phyloP scores from a whole-genome alignment of 441 rosid genomes.

The Capsella rubella region DNA sequence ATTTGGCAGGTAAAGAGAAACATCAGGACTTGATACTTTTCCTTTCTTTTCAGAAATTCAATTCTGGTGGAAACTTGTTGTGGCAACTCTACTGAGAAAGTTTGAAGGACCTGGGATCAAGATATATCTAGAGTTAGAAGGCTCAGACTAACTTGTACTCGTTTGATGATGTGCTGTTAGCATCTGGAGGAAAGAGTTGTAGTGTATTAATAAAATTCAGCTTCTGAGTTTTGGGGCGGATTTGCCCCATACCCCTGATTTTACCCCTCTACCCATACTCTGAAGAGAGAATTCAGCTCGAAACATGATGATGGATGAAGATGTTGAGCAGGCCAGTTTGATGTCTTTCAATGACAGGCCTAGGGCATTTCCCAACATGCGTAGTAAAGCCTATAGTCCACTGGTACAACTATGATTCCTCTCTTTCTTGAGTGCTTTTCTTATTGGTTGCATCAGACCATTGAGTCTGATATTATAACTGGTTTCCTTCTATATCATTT shows the following conservation, averaged over 20 bases:
- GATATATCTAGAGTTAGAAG: slow-evolving; percentile 22
- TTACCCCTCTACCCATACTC: slow-evolving; percentile 51
- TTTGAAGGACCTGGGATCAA: slow-evolving; percentile 41
- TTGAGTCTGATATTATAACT: not conserved
- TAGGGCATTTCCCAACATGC: slow-evolving; percentile 93
- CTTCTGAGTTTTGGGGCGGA: slow-evolving; percentile 71
- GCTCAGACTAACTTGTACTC: slow-evolving; percentile 17
- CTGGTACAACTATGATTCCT: slow-evolving; percentile 52
- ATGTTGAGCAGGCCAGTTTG: slow-evolving; percentile 78
- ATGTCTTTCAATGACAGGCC: slow-evolving; percentile 81
- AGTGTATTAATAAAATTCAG: slow-evolving; percentile 62
- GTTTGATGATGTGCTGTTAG: slow-evolving; percentile 37
- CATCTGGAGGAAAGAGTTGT: slow-evolving; percentile 41
- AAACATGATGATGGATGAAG: slow-evolving; percentile 86
- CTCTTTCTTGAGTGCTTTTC: slow-evolving; percentile 22
- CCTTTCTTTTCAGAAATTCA: slow-evolving; percentile 28
- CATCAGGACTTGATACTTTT: slow-evolving; percentile 18
- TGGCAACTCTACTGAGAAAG: slow-evolving; percentile 25
- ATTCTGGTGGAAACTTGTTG: slow-evolving; percentile 11
- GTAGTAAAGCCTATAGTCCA: slow-evolving; percentile 78
- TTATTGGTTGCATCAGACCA: slow-evolving; percentile 21
- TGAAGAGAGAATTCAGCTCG: slow-evolving; percentile 60
- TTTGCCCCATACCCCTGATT: slow-evolving; percentile 65
- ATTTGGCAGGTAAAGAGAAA: slow-evolving; percentile 35
- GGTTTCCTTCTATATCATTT: slow-evolving; percentile 16